Evolutionary conservation across 441 rosid genomes (phyloP).

Genomic region (Corymbia citriodora): DNA sequence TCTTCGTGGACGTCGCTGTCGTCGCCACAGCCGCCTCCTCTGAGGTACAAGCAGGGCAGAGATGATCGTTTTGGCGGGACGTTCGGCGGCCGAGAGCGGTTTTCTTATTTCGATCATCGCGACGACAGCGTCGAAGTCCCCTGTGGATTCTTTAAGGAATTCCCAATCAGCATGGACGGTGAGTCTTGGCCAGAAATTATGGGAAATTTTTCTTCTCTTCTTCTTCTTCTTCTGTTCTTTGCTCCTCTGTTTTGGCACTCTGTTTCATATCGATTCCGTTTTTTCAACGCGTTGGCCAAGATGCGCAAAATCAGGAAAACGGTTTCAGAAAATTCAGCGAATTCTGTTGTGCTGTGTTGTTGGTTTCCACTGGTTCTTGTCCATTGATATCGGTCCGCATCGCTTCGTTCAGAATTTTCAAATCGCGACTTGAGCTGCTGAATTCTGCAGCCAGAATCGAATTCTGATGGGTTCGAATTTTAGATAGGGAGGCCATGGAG

Average conservation of each 20-base stretch:
- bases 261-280: background rate
- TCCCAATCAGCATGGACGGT: slow-evolving; percentile 65
- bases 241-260: background rate
- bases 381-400: background rate
- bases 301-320: background rate
- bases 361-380: background rate
- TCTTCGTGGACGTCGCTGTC: slow-evolving; percentile 13
- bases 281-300: background rate
- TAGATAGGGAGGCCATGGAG: slow-evolving; percentile 75
- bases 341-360: background rate
- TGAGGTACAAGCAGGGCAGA: slow-evolving; percentile 50
- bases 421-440: background rate
- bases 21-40: background rate
- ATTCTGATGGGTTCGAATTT: background rate
- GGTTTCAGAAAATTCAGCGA: background rate
- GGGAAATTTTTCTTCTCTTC: background rate
- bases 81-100: slow-evolving; percentile 38
- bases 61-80: slow-evolving; percentile 61
- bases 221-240: background rate
- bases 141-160: slow-evolving; percentile 70
- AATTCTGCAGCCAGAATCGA: background rate
- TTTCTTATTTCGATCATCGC: slow-evolving; percentile 51
- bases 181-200: slow-evolving; percentile 7
- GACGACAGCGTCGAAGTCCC: slow-evolving; percentile 44
- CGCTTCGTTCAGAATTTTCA: background rate